Evolutionary conservation across 1,284 basidiomycete species (phyloP), one percentile per base, ranked within the genome.

Genomic region (Puccinia coronata): DNA sequence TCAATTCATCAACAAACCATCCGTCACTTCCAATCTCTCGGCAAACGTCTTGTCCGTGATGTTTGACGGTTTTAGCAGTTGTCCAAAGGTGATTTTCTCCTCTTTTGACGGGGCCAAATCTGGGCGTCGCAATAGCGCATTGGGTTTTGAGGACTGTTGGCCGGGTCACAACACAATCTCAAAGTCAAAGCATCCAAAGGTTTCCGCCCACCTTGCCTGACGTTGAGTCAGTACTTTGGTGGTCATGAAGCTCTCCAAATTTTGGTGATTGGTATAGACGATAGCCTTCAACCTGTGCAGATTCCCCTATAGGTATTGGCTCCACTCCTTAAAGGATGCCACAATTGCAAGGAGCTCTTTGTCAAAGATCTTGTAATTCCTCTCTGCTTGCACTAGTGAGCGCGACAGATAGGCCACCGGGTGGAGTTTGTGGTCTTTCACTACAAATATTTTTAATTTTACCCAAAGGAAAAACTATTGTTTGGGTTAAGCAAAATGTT

Each of bases 321-420:
- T 18, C 73, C 73, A 47, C n/a, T 41, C 18, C 8, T 47, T 41
- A 3, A 76, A 59, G 2, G 39, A 23, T 0, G 36, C 43, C 3
- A 77, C 59, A 16, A 77, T 51, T 9, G 55, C 57, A 18, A 77
- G 47, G 0, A 77, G 41, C 25, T 77, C 59, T 25, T 77, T 77
- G 59, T 77, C 59, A n/a, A 47, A 49, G 2, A 77, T 77, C 11
- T 65, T 20, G 34, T 78, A 78, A 23, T 78, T 69, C 2, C 14
- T 3, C n/a, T 78, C 31, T 1, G 63, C 25, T 23, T 23, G 20
- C 1, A 78, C 14, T 3, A 78, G 47, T 23, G 41, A 49, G 2
- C 39, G 14, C 2, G 75, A 77, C 9, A 65, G 14, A 28, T 31
- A 67, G 0, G 43, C 75, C n/a, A 78, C 75, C 25, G 61, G 65